Evolutionary conservation across 1,139 yeast species (phyloP).

Genomic region (Candida glucosophila): DNA sequence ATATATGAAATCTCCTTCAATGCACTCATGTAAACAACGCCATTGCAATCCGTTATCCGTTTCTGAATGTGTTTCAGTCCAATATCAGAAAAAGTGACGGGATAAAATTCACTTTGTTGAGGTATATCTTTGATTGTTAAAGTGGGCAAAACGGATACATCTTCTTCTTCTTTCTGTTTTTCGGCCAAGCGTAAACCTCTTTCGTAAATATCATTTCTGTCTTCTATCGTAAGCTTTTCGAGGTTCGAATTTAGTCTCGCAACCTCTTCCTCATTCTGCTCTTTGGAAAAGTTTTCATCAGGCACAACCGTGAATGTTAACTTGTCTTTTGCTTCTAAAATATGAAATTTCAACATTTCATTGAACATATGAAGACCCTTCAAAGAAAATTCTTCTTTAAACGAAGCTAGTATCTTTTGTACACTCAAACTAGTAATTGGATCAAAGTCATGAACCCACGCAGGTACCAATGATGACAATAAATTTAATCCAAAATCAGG

Average conservation of each 20-base stretch:
- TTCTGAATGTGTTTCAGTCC: constrained; percentile 27
- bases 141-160: constrained; percentile 73
- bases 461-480: constrained; percentile 64
- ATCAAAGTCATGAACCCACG: constrained; percentile 75
- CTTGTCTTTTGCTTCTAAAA: constrained; percentile 33
- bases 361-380: constrained; percentile 54
- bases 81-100: constrained; percentile 20
- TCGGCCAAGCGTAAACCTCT: constrained; percentile 53
- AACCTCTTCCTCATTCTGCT: constrained; percentile 47
- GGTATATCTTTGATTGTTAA: constrained; percentile 67
- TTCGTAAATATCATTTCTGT: constrained; percentile 47
- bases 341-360: constrained; percentile 43
- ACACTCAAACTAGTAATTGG: constrained; percentile 62
- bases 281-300: constrained; percentile 40
- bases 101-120: constrained; percentile 38
- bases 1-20: constrained; percentile 45
- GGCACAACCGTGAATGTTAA: constrained; percentile 79
- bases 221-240: constrained; percentile 41
- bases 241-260: constrained; percentile 39
- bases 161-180: constrained; percentile 62
- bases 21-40: constrained; percentile 63
- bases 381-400: constrained; percentile 48
- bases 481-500: constrained; percentile 85
- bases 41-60: constrained; percentile 62
- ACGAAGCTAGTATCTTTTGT: constrained; percentile 48